phyloP scores from a whole-genome alignment of 352 stramenopile genomes.

The Pythium biforme region DNA sequence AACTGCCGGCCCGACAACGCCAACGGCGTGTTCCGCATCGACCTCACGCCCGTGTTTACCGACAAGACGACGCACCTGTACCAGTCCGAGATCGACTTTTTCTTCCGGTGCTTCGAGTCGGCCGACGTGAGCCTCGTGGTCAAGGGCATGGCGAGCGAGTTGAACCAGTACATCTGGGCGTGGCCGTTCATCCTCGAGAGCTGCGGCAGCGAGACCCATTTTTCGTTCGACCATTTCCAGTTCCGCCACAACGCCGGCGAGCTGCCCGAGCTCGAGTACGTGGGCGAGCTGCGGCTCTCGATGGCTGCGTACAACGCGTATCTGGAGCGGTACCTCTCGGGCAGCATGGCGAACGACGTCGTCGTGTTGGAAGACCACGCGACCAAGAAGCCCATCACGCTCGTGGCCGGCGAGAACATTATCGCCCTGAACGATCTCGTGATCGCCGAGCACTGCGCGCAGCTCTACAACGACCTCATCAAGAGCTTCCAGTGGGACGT shows the following conservation, averaged over 20 bases:
- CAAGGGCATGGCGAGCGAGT: constrained; percentile 75
- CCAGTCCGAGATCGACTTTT: constrained; percentile 38
- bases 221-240: constrained; percentile 80
- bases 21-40: constrained; percentile 36
- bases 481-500: constrained; percentile 85
- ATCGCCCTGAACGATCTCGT: constrained; percentile 72
- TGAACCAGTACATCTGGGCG: constrained; percentile 82
- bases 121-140: constrained; percentile 75
- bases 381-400: constrained; percentile 65
- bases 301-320: constrained; percentile 79
- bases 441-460: constrained; percentile 60
- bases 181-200: constrained; percentile 82
- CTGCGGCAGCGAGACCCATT: constrained; percentile 63
- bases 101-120: constrained; percentile 62
- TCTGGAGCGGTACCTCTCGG: constrained; percentile 71
- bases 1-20: constrained; percentile 28
- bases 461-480: constrained; percentile 78
- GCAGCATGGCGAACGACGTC: constrained; percentile 47
- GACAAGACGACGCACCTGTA: constrained; percentile 29
- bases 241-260: constrained; percentile 49
- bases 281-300: constrained; percentile 64
- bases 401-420: constrained; percentile 70
- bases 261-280: constrained; percentile 63
- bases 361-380: constrained; percentile 66
- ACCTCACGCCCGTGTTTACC: constrained; percentile 31